Percentiles rank a stretch among this genome's conserved stretches.
Evolutionary conservation across 306 rosid species (phyloP).

Genomic region (Carpinus viminea): DNA sequence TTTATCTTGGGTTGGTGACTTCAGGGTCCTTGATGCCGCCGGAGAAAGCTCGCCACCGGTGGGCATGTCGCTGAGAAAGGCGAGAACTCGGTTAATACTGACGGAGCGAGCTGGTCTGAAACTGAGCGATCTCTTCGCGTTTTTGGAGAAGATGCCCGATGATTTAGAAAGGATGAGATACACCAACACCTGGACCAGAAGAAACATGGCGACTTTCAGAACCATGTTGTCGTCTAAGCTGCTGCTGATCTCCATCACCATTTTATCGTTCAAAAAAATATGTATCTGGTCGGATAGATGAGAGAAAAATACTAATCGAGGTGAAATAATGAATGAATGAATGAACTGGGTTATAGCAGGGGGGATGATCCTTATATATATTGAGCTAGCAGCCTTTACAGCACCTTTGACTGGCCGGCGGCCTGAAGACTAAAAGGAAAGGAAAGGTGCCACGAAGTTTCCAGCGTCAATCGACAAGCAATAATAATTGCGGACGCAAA

Average conservation of each 20-base stretch:
- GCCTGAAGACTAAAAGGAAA: too few relatives aligned
- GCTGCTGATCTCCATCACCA: slow-evolving; percentile 40
- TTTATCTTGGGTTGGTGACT: slow-evolving; percentile 30
- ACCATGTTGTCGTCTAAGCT: slow-evolving; percentile 47
- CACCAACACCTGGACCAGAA: slow-evolving; percentile 67
- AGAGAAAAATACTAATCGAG: too few relatives aligned
- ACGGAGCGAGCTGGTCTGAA: slow-evolving; percentile 67
- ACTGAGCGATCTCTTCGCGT: slow-evolving; percentile 48
- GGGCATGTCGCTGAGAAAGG: slow-evolving; percentile 68
- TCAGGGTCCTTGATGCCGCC: slow-evolving; percentile 38
- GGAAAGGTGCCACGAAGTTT: too few relatives aligned
- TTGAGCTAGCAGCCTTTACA: too few relatives aligned
- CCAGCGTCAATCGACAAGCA: too few relatives aligned
- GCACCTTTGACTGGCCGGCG: background rate
- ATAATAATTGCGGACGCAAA: too few relatives aligned
- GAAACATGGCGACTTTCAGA: slow-evolving; percentile 61
- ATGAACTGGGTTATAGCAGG: background rate
- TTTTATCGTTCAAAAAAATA: background rate
- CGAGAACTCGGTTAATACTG: slow-evolving; percentile 65
- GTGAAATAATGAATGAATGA: background rate
- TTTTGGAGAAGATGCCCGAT: slow-evolving; percentile 69
- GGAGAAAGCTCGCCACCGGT: slow-evolving; percentile 68
- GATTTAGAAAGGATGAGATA: slow-evolving; percentile 81
- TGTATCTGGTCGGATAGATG: too few relatives aligned
- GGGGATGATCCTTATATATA: background rate